Evolutionary conservation across 2,329 filamentous ascomycete species (phyloP), one percentile per base, ranked within the genome.

Genomic region (Fusarium solani-melongenae): DNA sequence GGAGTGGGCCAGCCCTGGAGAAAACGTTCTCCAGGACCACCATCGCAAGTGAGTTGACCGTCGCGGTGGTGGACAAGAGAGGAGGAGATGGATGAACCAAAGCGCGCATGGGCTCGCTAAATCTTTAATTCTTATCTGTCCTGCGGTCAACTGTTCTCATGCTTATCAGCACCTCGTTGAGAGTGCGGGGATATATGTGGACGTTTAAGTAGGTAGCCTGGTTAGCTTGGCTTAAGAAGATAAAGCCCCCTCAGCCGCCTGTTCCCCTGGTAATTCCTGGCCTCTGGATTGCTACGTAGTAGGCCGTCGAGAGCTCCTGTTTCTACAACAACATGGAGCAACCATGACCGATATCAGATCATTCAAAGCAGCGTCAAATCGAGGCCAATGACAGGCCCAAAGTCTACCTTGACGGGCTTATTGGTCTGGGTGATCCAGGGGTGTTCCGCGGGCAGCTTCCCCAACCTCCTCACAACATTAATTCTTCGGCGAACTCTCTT

Each of bases 361-460:
- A 70, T 60, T 33, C 15, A 6, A 12, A 15, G 34, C 20, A 29
- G 20, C 10, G 33, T 49, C 38, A 41, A 22, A 5, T 34, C 31
- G 38, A 41, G 33, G n/a, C 64, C 64, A 72, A 73, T 73, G 64
- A 41, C 39, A 62, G 41, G 27, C 29, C 31, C 39, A 58, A 27
- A 33, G 53, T 44, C 8, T 22, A 41, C 20, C 36, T 72, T 49
- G 55, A 64, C 39, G 59, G 65, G 46, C 51, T 72, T 31, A 73
- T 74, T 73, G 67, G 56, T n/a, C 11, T 36, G 46, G 17, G 27
- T 53, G 46, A 53, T 31, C 46, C 46, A 53, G 46, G 27, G 46
- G 17, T 29, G 46, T 29, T 53, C 31, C 46, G 17, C 11, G 20
- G 41, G 39, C 39, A 51, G 27, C 46, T 31, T 29, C 46, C 59